Base-by-base conservation (phyloP, 2,329 filamentous ascomycete species). In the Camillea tinctor region DNA sequence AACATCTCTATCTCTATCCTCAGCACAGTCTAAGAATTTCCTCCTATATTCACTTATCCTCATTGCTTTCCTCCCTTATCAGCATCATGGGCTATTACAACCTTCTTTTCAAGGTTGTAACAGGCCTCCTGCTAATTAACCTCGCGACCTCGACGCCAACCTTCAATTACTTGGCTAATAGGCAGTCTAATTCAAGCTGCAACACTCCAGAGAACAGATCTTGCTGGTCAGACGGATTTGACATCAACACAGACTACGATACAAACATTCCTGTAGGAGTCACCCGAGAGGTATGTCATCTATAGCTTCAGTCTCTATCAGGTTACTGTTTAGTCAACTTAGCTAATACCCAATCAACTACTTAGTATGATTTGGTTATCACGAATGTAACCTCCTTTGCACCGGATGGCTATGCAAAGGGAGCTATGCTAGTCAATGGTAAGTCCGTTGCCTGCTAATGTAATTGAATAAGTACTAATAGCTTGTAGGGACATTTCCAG, bases 381-480 rank as follows among this genome's bases (percentile, higher is more conserved):
- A 56, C 55, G 17, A 56, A 56, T 30, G 55, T 56, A 4, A 51
- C 55, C 9, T 50, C 44, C 4, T 56, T 56, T 26, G 21, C 15
- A 9, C 55, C 55, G 17, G 55, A 56, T 21, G 55, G 55, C 22
- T 54, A 19, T 13, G 19, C 15, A 6, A 54, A 40, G 19, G 21
- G 52, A 9, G 52, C 52, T n/a, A 54, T 54, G 52, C 26, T 54
- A 17, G 22, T 54, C 23, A 54, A 54, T 30, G 52, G 52, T 54
- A 22, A 2, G 17, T 54, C 11, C 3, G 11, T 7, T n/a, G n/a
- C n/a, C n/a, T n/a, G n/a, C 36, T 44, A 15, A 11, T 44, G 1
- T 44, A n/a, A 44, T 9, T 44, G 4, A 44, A 44, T 44, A 2
- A 17, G 7, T 44, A 44, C 36, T 44, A 44, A 44, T 17, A 15